Base-by-base conservation (phyloP, 768 basidiomycete species). In the Boletus coccyginus region DNA sequence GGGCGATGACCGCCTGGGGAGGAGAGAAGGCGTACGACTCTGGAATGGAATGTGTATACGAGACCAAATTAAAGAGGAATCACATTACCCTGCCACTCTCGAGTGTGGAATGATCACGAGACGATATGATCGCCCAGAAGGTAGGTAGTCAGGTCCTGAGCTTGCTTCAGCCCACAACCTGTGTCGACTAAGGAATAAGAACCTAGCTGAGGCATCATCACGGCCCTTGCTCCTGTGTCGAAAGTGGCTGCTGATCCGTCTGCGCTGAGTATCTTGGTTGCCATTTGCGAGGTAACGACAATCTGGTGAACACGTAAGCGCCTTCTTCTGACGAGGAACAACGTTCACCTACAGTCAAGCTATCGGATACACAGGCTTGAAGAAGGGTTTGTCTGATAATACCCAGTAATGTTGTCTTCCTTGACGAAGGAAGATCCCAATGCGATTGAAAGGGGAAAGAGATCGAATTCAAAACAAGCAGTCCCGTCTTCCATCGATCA, bases 171-270 rank as follows among this genome's bases (percentile, higher is more conserved):
- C 42, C 49, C 40, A 40, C 53, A 46, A 38, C 47, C 40, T 38
- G 7, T 13, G 54, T 50, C 41, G 43, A 56, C 55, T 40, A 45
- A 63, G 40, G 36, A 51, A 60, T 44, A 65, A 53, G 55, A 65
- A 86, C 89, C 83, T 60, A 88, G 78, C 55, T 81, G 81, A 43
- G 89, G 88, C 39, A 83, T 73, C 79, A 92, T 80, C 43, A 88
- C 69, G 11, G 83, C 87, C 57, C 73, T 80, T 16, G 79, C 77
- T 32, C 87, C 81, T 42, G 83, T 81, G 58, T 88, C 84, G 62
- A 86, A 90, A 41, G 71, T 86, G 42, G 83, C 86, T n/a, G 77
- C 60, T 17, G 82, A 75, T 50, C 89, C 89, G 61, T 90, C 85
- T 2, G 78, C 72, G 55, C 81, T 80, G 35, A 88, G 68, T 61